Conservation (phyloP, 345 rosid genomes). For the Euphorbia lathyris region DNA sequence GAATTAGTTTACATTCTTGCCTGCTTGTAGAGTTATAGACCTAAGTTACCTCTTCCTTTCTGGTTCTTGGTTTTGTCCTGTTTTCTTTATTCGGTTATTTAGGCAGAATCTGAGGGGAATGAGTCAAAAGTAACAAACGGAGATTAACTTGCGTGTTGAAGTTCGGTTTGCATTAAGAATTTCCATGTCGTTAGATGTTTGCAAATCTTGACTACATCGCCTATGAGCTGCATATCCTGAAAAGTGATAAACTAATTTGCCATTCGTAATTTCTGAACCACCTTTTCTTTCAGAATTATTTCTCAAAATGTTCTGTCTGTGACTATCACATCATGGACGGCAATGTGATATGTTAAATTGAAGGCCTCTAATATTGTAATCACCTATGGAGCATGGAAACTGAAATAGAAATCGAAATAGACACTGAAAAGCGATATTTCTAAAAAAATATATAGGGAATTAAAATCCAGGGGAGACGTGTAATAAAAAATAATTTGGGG, state of each 20-base stretch:
- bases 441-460: too few relatives aligned
- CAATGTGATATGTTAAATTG: neutral
- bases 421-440: neutral
- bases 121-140: neutral
- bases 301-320: neutral
- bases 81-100: neutral
- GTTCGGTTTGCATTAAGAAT: neutral
- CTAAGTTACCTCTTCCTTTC: neutral
- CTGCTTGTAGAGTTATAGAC: neutral
- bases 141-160: conserved; percentile 3
- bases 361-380: neutral
- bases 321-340: neutral
- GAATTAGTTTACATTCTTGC: neutral
- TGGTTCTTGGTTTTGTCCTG: neutral
- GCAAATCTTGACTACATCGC: neutral
- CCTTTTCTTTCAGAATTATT: too few relatives aligned
- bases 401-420: too few relatives aligned
- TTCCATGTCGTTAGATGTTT: neutral
- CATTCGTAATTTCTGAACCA: neutral
- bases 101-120: neutral
- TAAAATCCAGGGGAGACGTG: too few relatives aligned
- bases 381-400: neutral
- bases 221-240: too few relatives aligned
- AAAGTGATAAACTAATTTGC: neutral
- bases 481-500: too few relatives aligned